These are phyloP conservation scores for Saccharomycopsis guyanensis DNA, from an alignment of 805 yeast species.

Conservation along the genomic window DNA sequence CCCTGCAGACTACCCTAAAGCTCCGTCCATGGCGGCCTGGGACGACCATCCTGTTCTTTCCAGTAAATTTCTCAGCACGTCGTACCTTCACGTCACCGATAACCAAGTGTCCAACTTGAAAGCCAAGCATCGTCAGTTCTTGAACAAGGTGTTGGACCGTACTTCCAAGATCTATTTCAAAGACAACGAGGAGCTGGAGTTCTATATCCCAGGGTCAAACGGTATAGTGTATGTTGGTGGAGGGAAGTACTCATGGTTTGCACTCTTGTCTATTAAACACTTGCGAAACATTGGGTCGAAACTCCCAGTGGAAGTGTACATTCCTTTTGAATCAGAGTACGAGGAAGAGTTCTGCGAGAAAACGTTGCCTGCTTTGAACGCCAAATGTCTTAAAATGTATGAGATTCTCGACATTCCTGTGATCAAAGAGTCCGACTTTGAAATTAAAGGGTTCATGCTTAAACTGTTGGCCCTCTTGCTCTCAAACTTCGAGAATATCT, in stretches of 20 bases:
- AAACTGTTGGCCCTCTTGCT: constrained; percentile 38
- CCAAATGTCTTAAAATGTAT: constrained; percentile 35
- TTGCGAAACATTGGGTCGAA: constrained; percentile 36
- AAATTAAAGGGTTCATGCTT: constrained; percentile 31
- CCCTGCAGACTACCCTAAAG: constrained; percentile 15
- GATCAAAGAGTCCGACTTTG: constrained; percentile 21
- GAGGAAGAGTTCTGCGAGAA: constrained; percentile 35
- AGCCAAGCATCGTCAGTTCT: constrained; percentile 9
- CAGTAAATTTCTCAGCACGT: not conserved
- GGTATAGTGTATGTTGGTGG: constrained; percentile 38
- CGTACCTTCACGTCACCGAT: constrained; percentile 8
- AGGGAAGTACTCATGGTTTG: constrained; percentile 35
- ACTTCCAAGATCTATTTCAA: constrained; percentile 3
- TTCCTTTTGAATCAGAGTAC: constrained; percentile 35
- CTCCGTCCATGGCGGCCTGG: constrained; percentile 17
- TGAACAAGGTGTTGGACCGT: constrained; percentile 5
- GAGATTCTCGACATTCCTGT: constrained; percentile 28
- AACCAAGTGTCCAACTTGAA: constrained; percentile 11
- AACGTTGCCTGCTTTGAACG: constrained; percentile 34
- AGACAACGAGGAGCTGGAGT: not conserved
- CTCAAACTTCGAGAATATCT: constrained; percentile 38
- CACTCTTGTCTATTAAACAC: constrained; percentile 33
- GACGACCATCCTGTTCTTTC: constrained; percentile 15
- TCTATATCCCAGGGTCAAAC: constrained; percentile 21
- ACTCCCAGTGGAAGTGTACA: constrained; percentile 37